Base-by-base conservation (phyloP, 129 eudicot genomes). In the Deinandra increscens region DNA sequence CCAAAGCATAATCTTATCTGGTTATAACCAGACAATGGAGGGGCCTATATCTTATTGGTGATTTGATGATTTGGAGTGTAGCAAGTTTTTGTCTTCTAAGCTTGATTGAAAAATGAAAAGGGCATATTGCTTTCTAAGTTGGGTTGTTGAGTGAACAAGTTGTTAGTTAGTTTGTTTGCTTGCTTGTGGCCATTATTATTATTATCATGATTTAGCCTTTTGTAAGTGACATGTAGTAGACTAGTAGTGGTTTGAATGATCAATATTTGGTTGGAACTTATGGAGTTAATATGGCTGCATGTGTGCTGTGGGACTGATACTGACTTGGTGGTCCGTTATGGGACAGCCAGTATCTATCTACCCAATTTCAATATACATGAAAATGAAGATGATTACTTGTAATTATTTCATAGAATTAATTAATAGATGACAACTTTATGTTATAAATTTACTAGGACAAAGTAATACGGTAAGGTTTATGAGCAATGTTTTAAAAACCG, bases 41-140 rank as follows among this genome's bases (percentile, higher is more conserved):
- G 80, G 80, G 20, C 62, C 74, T 43, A 67, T 68, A 67, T 68
- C 17, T 33, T 43, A 67, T 43, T 66, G 49, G 41, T 67, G 74
- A 75, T 75, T 68, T 75, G 75, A 75, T 67, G 42, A 59, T 67
- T 75, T 75, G 74, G 74, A 75, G 62, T 67, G 53, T 56, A 45
- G 41, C 69, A 58, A 37, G 58, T 44, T 33, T 37, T 68, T 20
- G 75, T 33, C 41, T 75, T 75, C 43, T 54, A 37, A 45, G 42
- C 67, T 41, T 66, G 34, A 14, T 51, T 64, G 14, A 22, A 69
- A 15, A 42, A 31, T 64, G 14, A 38, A 69, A 15, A 42, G 44
- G 38, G 49, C 77, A 71, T 46, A 71, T 46, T 60, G 20, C 60
- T 71, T 62, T 61, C 29, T 46, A 45, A 61, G 69, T 46, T 60